These are phyloP conservation scores for Elongisporangium anandrum DNA, from an alignment of 352 stramenopile species.

Conservation along the genomic window DNA sequence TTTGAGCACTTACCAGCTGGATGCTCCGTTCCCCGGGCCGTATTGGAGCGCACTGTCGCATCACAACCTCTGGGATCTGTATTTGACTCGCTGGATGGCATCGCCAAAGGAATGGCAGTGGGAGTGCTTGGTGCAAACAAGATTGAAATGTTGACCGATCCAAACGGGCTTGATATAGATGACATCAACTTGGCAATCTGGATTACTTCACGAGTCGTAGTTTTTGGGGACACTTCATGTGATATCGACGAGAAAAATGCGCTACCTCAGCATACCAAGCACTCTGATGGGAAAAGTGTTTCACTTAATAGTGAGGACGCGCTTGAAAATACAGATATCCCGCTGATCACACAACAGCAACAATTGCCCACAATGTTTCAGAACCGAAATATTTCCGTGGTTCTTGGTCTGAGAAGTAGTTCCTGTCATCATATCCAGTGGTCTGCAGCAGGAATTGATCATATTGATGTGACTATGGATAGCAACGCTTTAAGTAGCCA, in stretches of 20 bases:
- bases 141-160: not conserved
- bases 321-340: not conserved
- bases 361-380: not conserved
- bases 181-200: not conserved
- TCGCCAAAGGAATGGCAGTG: conserved; percentile 25
- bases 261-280: not conserved
- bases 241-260: not conserved
- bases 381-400: not conserved
- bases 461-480: not conserved
- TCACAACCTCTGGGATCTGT: conserved; percentile 16
- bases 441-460: not conserved
- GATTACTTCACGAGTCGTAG: not conserved
- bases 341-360: not conserved
- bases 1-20: conserved; percentile 38
- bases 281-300: not conserved
- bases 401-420: not conserved
- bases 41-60: not conserved
- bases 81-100: conserved; percentile 7
- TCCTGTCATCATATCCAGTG: not conserved
- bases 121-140: conserved; percentile 7
- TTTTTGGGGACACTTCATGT: not conserved
- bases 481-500: conserved; percentile 7
- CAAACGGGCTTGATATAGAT: not conserved
- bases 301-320: not conserved
- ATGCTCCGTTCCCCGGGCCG: not conserved